These are phyloP conservation scores for Pistacia integerrima DNA, from an alignment of 345 rosid genomes.

Conservation along the genomic window DNA sequence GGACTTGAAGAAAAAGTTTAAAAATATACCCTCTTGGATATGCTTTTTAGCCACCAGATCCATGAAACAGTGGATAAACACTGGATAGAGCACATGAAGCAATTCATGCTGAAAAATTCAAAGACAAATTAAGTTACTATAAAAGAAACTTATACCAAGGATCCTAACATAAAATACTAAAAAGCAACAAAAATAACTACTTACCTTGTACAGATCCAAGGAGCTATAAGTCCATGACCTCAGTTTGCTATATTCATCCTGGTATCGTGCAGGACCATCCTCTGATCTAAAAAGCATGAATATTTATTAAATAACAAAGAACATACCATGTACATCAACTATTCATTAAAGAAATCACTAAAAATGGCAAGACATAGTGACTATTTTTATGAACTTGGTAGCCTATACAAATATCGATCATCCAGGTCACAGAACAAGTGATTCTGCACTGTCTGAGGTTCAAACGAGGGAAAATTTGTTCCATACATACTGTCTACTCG, in stretches of 20 bases:
- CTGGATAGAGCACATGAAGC: constrained; percentile 96
- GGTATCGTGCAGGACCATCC: constrained; percentile 61
- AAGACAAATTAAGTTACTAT: constrained; percentile 9
- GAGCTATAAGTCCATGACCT: constrained; percentile 86
- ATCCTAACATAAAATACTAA: not conserved
- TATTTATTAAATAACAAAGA: constrained; percentile 1
- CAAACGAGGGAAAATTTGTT: no score
- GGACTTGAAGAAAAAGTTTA: constrained; percentile 10
- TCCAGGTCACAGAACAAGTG: not conserved
- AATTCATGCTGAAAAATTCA: constrained; percentile 75
- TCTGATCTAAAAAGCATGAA: constrained; percentile 49
- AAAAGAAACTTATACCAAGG: not conserved
- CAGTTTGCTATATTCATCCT: constrained; percentile 75
- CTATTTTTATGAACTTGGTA: not conserved
- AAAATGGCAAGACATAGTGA: not conserved
- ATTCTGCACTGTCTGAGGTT: no score
- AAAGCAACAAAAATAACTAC: not conserved
- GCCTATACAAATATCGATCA: not conserved
- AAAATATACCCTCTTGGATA: constrained; percentile 69
- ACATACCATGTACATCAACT: not conserved
- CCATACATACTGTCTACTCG: not conserved
- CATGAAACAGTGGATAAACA: constrained; percentile 91
- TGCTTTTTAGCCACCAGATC: constrained; percentile 84
- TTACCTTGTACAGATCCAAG: constrained; percentile 86
- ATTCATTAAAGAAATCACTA: no score